These are phyloP conservation scores for Saccharomycopsis sp. DNA, from an alignment of 805 yeast species.

Conservation along the genomic window DNA sequence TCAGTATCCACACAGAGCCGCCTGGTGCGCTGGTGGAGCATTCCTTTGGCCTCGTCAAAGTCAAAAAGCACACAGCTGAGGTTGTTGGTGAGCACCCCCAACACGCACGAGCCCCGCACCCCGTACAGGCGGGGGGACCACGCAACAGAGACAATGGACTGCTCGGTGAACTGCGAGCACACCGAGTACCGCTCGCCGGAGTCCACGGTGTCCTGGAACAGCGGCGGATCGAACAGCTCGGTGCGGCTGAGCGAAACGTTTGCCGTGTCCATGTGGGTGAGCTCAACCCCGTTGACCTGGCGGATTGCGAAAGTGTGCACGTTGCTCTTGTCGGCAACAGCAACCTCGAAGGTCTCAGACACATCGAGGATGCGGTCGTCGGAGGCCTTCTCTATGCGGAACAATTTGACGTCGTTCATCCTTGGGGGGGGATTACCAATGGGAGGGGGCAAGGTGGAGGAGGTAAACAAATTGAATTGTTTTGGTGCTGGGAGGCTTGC, in stretches of 20 bases:
- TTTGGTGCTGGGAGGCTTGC: too few species aligned
- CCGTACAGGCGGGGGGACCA: slow-evolving; percentile 11
- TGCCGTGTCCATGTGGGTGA: background rate
- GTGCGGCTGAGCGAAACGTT: background rate
- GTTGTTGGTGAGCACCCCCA: slow-evolving; percentile 13
- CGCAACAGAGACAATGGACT: background rate
- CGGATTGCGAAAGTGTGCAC: background rate
- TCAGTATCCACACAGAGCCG: too few species aligned
- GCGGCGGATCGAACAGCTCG: background rate
- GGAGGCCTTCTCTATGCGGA: background rate
- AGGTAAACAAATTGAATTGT: too few species aligned
- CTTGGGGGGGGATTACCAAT: background rate
- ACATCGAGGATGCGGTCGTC: background rate
- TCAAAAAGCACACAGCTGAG: slow-evolving; percentile 10
- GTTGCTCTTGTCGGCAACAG: background rate
- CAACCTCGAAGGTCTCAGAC: slow-evolving; percentile 5
- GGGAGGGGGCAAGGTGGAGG: background rate
- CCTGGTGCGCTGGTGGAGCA: background rate
- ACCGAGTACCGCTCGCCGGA: slow-evolving; percentile 2
- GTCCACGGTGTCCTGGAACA: background rate
- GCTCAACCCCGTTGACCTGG: background rate
- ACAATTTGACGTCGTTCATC: slow-evolving; percentile 1
- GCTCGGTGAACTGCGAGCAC: slow-evolving; percentile 4
- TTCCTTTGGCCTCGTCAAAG: background rate
- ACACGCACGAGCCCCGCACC: background rate